A percentile compares a stretch with the other conserved stretches of the same genome.
Evolutionary conservation across 2,329 filamentous ascomycete species (phyloP).

Genomic region (Leptodontidium sp.): DNA sequence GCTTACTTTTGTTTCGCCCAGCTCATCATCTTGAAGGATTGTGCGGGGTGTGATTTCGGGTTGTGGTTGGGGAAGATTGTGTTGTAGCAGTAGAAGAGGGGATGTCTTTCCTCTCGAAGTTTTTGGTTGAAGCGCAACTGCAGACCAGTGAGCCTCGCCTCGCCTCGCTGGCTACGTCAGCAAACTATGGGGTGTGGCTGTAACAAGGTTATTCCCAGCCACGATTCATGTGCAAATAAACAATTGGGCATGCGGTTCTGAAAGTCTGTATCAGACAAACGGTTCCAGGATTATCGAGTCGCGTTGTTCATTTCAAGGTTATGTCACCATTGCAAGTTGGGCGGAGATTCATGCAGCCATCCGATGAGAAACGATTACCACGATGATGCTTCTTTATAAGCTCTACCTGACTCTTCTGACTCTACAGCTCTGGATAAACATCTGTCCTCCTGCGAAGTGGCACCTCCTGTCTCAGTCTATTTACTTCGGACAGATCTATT

Average conservation of each 20-base stretch:
- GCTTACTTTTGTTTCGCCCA: conserved; percentile 93
- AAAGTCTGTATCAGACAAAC: conserved; percentile 10
- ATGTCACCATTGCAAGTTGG: not conserved
- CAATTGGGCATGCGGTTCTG: conserved; percentile 10
- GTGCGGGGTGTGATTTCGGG: conserved; percentile 27
- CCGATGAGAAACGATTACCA: not conserved
- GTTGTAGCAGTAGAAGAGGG: not conserved
- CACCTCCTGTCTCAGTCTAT: conserved; percentile 30
- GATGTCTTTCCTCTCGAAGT: not conserved
- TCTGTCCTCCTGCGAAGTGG: conserved; percentile 30
- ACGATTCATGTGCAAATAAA: conserved; percentile 18
- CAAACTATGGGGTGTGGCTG: conserved; percentile 22
- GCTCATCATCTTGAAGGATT: conserved; percentile 75
- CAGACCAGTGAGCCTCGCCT: conserved; percentile 18
- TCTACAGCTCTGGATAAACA: conserved; percentile 31
- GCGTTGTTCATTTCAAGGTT: conserved; percentile 13
- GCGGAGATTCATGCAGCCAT: conserved; percentile 8
- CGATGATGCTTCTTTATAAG: not conserved
- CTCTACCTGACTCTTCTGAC: not conserved
- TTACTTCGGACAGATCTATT: conserved; percentile 29
- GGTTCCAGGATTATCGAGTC: conserved; percentile 7
- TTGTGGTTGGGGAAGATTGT: conserved; percentile 8
- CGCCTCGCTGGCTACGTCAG: conserved; percentile 31
- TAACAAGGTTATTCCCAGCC: conserved; percentile 23
- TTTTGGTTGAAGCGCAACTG: conserved; percentile 10